phyloP scores from a whole-genome alignment of 1,284 basidiomycete species.

The Cutaneotrichosporon daszewskae region DNA sequence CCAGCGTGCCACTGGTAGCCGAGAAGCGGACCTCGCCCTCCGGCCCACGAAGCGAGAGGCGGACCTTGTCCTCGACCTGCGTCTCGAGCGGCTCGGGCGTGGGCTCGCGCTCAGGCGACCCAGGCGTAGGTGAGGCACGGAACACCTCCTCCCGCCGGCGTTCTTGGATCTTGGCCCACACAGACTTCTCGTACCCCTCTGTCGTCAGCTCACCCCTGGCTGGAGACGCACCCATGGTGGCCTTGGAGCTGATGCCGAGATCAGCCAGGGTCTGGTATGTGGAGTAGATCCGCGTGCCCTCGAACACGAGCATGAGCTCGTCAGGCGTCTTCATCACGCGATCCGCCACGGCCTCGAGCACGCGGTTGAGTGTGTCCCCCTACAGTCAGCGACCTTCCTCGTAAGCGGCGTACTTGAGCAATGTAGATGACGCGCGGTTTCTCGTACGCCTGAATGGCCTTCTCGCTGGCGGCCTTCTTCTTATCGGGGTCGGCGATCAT shows the following conservation, averaged over 20 bases:
- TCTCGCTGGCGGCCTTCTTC: constrained; percentile 13
- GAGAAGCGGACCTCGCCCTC: constrained; percentile 6
- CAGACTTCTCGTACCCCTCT: constrained; percentile 30
- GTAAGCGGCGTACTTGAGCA: not conserved
- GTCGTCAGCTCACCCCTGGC: not conserved
- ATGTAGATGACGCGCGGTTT: constrained; percentile 19
- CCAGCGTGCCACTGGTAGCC: constrained; percentile 3
- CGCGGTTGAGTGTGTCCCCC: constrained; percentile 18
- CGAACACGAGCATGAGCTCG: constrained; percentile 29
- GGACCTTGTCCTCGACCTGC: constrained; percentile 2
- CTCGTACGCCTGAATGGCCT: constrained; percentile 27
- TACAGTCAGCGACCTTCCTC: constrained; percentile 8
- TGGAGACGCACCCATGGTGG: constrained; percentile 26
- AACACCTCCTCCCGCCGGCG: not conserved
- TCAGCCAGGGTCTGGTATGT: constrained; percentile 19
- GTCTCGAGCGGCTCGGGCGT: too few species aligned
- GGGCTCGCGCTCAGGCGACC: not conserved
- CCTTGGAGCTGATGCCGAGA: constrained; percentile 21
- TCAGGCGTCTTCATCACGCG: constrained; percentile 16
- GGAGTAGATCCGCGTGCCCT: constrained; percentile 19
- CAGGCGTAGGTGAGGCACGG: not conserved
- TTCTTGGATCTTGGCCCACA: constrained; percentile 23
- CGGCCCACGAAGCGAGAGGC: constrained; percentile 7
- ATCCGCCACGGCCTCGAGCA: constrained; percentile 20
- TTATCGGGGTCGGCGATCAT: constrained; percentile 32